phyloP scores from a whole-genome alignment of 2,329 filamentous ascomycete genomes.

The Penicillium sp. region DNA sequence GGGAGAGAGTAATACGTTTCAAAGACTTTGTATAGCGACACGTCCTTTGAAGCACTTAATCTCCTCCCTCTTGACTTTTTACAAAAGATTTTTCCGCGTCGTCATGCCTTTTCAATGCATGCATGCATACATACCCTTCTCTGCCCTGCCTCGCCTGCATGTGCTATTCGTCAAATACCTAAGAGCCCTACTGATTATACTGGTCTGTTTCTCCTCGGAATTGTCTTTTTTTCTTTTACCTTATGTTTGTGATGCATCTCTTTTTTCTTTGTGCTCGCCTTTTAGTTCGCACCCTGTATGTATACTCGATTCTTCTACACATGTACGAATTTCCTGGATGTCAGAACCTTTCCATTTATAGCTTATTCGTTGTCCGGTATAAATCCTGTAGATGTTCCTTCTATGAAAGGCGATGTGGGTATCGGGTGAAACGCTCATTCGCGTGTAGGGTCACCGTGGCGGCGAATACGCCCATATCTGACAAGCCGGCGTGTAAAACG shows the following conservation, averaged over 20 bases:
- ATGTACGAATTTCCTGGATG: slow-evolving; percentile 1
- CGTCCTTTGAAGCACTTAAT: background rate
- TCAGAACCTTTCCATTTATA: background rate
- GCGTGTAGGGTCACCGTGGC: no score
- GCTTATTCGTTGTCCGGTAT: background rate
- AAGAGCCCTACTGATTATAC: background rate
- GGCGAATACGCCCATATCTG: no score
- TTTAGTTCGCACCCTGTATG: slow-evolving; percentile 12
- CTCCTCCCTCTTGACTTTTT: background rate
- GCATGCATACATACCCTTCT: slow-evolving; percentile 9
- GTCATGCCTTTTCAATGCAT: slow-evolving; percentile 1
- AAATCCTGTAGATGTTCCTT: background rate
- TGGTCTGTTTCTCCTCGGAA: background rate
- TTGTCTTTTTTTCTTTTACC: background rate
- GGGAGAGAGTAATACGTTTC: background rate
- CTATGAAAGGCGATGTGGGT: background rate
- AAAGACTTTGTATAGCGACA: slow-evolving; percentile 7
- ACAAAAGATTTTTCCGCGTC: background rate
- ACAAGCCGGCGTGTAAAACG: no score
- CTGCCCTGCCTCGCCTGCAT: slow-evolving; percentile 4
- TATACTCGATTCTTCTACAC: slow-evolving; percentile 9
- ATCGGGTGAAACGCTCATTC: no score
- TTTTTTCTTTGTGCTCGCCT: background rate
- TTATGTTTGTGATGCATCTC: slow-evolving; percentile 10
- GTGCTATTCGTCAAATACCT: slow-evolving; percentile 2